These are phyloP conservation scores for Gossypium rotundifolium DNA, from an alignment of 345 rosid genomes.

Conservation along the genomic window DNA sequence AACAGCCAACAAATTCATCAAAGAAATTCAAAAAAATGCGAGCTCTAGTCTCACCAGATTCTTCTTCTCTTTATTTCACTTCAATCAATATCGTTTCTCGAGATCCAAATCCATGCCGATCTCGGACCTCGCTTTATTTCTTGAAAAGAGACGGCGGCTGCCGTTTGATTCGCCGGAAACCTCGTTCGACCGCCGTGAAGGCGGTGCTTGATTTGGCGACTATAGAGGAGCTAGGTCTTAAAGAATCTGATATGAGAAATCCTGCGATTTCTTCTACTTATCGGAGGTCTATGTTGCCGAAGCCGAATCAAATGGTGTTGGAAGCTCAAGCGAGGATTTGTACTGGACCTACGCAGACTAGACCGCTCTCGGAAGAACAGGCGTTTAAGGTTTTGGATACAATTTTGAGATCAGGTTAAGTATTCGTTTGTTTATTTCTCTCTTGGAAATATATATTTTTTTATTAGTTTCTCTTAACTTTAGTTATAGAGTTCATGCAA, in stretches of 20 bases:
- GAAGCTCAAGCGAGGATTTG: conserved; percentile 98
- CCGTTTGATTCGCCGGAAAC: conserved; percentile 27
- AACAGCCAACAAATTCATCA: not conserved
- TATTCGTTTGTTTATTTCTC: not conserved
- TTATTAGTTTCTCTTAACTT: not conserved
- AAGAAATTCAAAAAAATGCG: conserved; percentile 2
- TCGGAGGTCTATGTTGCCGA: conserved; percentile 49
- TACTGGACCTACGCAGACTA: conserved; percentile 91
- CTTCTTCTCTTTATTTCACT: conserved; percentile 27
- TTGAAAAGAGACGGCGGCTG: conserved; percentile 9
- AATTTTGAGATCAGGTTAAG: conserved; percentile 24
- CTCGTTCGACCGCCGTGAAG: conserved; percentile 24
- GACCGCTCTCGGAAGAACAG: conserved; percentile 67
- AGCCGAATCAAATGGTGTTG: conserved; percentile 77
- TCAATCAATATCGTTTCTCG: conserved; percentile 24
- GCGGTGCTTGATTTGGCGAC: conserved; percentile 41
- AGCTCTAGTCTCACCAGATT: conserved; percentile 42
- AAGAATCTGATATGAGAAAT: conserved; percentile 54
- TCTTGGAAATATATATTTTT: not conserved
- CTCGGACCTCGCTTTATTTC: conserved; percentile 26
- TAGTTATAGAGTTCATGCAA: not conserved
- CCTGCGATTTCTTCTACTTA: conserved; percentile 78
- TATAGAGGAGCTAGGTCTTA: conserved; percentile 53
- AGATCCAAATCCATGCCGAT: not conserved
- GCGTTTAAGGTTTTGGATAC: conserved; percentile 21